Conservation (phyloP, 140 eudicot species). For the Stevia rebaudiana region DNA sequence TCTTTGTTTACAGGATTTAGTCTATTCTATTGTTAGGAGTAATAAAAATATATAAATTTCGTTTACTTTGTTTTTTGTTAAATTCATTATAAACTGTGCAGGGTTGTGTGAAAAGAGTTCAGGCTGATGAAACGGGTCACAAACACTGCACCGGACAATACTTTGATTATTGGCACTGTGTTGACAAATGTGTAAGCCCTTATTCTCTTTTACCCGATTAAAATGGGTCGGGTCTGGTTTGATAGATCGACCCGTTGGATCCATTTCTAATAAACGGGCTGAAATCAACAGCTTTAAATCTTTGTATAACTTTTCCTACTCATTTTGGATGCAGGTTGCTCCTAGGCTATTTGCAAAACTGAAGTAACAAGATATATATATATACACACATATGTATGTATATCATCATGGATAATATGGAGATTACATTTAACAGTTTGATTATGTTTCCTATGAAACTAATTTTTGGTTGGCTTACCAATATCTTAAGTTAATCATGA, state of each 20-base stretch:
- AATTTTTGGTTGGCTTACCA: slow-evolving; percentile 16
- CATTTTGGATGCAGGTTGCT: slow-evolving; percentile 58
- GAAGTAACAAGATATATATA: slow-evolving; percentile 36
- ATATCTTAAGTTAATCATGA: slow-evolving; percentile 22
- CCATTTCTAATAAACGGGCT: not conserved
- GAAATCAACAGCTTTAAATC: not conserved
- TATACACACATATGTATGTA: not conserved
- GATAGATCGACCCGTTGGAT: not conserved
- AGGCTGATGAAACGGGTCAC: slow-evolving; percentile 76
- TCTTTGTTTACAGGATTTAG: not conserved
- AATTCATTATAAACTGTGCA: slow-evolving; percentile 19
- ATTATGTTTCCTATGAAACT: slow-evolving; percentile 20
- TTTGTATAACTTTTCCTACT: not conserved
- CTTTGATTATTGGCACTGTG: slow-evolving; percentile 86
- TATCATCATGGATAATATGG: slow-evolving; percentile 4
- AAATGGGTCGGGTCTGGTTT: not conserved
- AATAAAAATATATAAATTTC: not conserved
- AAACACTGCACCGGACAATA: slow-evolving; percentile 97
- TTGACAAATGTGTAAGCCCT: slow-evolving; percentile 78
- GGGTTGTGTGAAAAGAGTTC: slow-evolving; percentile 79
- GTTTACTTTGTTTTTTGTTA: not conserved
- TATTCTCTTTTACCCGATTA: not conserved
- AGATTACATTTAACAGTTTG: not conserved
- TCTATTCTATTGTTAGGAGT: not conserved
- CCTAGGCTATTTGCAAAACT: slow-evolving; percentile 58